phyloP scores from a whole-genome alignment of 2,329 filamentous ascomycete species.

The Ascochyta rabiei region DNA sequence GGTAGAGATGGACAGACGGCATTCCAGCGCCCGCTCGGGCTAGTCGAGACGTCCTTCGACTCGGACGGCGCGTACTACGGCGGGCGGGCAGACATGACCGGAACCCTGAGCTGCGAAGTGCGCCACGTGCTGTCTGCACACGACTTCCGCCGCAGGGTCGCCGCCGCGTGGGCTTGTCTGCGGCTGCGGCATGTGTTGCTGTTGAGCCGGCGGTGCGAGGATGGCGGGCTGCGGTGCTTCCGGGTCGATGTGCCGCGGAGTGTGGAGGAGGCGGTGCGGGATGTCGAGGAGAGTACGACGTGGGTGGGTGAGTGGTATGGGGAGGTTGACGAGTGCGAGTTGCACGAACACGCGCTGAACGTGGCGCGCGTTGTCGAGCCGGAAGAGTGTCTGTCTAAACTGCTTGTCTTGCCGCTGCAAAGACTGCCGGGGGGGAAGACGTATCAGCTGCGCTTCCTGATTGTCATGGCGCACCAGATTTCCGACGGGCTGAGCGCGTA shows the following conservation, averaged over 20 bases:
- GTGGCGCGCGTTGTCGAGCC: constrained; percentile 49
- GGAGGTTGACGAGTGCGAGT: constrained; percentile 42
- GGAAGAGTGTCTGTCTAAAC: constrained; percentile 42
- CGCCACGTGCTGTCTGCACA: constrained; percentile 36
- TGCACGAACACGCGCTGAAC: constrained; percentile 53
- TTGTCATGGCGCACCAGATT: constrained; percentile 53
- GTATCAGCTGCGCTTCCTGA: constrained; percentile 42
- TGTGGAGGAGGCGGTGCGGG: constrained; percentile 38
- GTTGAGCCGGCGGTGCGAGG: constrained; percentile 38
- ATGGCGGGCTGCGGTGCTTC: constrained; percentile 37
- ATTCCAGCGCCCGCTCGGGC: constrained; percentile 49
- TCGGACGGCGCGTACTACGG: constrained; percentile 52
- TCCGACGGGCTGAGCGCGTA: constrained; percentile 53
- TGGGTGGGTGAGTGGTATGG: constrained; percentile 50
- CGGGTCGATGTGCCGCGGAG: constrained; percentile 40
- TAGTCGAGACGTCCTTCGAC: constrained; percentile 55
- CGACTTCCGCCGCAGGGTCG: constrained; percentile 43
- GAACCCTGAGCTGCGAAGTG: constrained; percentile 46
- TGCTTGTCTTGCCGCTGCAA: constrained; percentile 48
- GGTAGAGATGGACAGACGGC: constrained; percentile 15
- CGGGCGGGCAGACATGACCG: constrained; percentile 54
- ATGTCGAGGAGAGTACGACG: constrained; percentile 38
- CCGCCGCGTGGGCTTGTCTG: constrained; percentile 50
- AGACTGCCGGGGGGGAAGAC: constrained; percentile 28
- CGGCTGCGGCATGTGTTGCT: constrained; percentile 50